Conservation (phyloP, 345 rosid genomes). For the Gossypium australe region DNA sequence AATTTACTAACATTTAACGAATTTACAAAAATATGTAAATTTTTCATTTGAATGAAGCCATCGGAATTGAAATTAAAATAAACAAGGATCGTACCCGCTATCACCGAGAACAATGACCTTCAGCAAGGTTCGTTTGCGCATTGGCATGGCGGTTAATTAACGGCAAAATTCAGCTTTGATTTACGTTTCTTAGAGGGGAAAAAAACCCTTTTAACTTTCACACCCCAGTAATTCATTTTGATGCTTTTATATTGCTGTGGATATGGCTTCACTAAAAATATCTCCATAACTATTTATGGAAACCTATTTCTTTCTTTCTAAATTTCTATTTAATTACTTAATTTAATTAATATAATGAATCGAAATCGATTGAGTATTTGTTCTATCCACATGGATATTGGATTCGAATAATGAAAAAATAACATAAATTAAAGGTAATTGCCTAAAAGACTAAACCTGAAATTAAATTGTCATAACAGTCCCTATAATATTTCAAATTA, state of each 20-base stretch:
- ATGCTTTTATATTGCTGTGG: neutral
- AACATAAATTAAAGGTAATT: too few relatives aligned
- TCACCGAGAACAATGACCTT: constrained; percentile 99
- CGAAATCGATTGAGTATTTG: too few relatives aligned
- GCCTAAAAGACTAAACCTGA: too few relatives aligned
- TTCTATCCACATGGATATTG: rapidly evolving
- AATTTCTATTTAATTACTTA: neutral
- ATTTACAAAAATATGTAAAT: neutral
- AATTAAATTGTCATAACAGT: too few relatives aligned
- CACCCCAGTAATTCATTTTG: neutral
- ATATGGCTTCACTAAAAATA: neutral
- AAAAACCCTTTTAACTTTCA: neutral
- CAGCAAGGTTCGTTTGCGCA: constrained; percentile 86
- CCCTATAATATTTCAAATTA: too few relatives aligned
- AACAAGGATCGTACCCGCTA: constrained; percentile 60
- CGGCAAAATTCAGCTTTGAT: neutral
- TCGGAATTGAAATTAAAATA: neutral
- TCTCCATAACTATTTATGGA: neutral
- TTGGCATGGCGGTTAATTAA: constrained; percentile 47
- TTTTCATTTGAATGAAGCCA: neutral
- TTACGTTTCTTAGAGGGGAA: neutral
- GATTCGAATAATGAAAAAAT: too few relatives aligned
- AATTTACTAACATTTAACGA: neutral
- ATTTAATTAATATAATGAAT: too few relatives aligned
- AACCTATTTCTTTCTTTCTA: neutral